These are phyloP conservation scores for Pseudocercospora fuligena DNA, from an alignment of 2,329 filamentous ascomycete species.

Conservation along the genomic window DNA sequence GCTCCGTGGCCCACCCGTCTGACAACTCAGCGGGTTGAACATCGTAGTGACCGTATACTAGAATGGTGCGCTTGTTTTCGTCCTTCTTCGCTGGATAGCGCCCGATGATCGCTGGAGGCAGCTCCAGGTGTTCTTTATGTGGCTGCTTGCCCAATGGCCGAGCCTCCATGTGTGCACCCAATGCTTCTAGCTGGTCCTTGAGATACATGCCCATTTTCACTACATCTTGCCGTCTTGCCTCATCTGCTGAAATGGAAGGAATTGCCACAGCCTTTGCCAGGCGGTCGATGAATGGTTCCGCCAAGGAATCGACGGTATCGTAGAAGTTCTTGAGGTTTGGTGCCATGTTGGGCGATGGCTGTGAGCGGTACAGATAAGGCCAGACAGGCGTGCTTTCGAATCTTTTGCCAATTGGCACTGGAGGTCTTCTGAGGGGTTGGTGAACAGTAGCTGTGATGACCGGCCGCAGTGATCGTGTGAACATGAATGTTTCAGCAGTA, in stretches of 20 bases:
- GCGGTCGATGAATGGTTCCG: slow-evolving; percentile 84
- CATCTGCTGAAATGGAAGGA: slow-evolving; percentile 91
- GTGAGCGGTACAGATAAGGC: slow-evolving; percentile 52
- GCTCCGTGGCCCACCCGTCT: slow-evolving; percentile 95
- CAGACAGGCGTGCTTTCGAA: slow-evolving; percentile 36
- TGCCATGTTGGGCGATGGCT: slow-evolving; percentile 66
- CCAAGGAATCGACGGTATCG: slow-evolving; percentile 82
- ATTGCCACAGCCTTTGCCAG: slow-evolving; percentile 93
- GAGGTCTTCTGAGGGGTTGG: background rate
- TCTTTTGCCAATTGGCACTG: background rate
- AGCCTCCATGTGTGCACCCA: slow-evolving; percentile 87
- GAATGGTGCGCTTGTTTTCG: slow-evolving; percentile 88
- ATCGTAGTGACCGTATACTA: slow-evolving; percentile 98
- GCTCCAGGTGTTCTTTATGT: slow-evolving; percentile 84
- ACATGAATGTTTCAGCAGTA: slow-evolving; percentile 15
- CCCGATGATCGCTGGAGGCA: slow-evolving; percentile 89
- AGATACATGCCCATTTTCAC: slow-evolving; percentile 96
- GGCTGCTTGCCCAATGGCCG: slow-evolving; percentile 89
- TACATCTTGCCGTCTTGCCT: slow-evolving; percentile 86
- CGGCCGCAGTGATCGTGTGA: slow-evolving; percentile 9
- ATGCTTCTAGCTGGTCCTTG: slow-evolving; percentile 75
- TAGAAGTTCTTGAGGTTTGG: slow-evolving; percentile 91
- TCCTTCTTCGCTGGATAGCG: slow-evolving; percentile 80
- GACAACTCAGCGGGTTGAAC: slow-evolving; percentile 92
- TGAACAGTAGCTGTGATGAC: background rate